These are phyloP conservation scores for Myxozyma mucilagina DNA, from an alignment of 805 yeast species.

Conservation along the genomic window DNA sequence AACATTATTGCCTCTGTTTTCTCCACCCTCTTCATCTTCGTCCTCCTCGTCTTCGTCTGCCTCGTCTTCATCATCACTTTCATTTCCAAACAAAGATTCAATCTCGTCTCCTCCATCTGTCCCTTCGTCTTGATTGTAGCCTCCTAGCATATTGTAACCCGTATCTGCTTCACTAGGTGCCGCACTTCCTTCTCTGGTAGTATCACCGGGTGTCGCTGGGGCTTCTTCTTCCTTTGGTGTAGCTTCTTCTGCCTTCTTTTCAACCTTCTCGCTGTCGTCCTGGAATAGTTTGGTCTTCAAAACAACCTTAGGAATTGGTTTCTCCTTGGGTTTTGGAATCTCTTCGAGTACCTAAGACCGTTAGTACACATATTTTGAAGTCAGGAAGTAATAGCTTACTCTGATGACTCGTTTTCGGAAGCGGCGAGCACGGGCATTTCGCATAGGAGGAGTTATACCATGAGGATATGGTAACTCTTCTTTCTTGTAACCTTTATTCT, in stretches of 20 bases:
- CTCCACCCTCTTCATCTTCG: slow-evolving; percentile 59
- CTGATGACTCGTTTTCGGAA: slow-evolving; percentile 71
- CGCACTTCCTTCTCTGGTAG: slow-evolving; percentile 29
- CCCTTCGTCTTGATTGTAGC: slow-evolving; percentile 37
- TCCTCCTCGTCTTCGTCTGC: slow-evolving; percentile 54
- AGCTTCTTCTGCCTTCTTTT: slow-evolving; percentile 31
- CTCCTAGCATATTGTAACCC: slow-evolving; percentile 40
- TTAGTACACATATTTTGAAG: not conserved
- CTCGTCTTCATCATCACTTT: slow-evolving; percentile 44
- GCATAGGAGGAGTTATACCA: slow-evolving; percentile 82
- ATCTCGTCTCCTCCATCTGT: slow-evolving; percentile 43
- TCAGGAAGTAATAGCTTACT: slow-evolving; percentile 49
- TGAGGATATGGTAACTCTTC: slow-evolving; percentile 51
- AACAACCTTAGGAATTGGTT: slow-evolving; percentile 25
- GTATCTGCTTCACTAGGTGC: slow-evolving; percentile 34
- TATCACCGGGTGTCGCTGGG: slow-evolving; percentile 10
- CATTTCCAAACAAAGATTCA: slow-evolving; percentile 46
- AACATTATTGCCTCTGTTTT: slow-evolving; percentile 54
- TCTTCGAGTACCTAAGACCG: slow-evolving; percentile 2
- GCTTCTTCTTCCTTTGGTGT: slow-evolving; percentile 30
- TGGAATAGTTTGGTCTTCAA: slow-evolving; percentile 15
- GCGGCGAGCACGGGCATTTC: slow-evolving; percentile 65
- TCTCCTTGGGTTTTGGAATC: slow-evolving; percentile 17
- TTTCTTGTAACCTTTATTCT: slow-evolving; percentile 22
- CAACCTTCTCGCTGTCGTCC: slow-evolving; percentile 19